Percentiles rank a stretch among this genome's conserved stretches.
phyloP scores from a whole-genome alignment of 2,329 filamentous ascomycete species.

The Corinectria fuckeliana region DNA sequence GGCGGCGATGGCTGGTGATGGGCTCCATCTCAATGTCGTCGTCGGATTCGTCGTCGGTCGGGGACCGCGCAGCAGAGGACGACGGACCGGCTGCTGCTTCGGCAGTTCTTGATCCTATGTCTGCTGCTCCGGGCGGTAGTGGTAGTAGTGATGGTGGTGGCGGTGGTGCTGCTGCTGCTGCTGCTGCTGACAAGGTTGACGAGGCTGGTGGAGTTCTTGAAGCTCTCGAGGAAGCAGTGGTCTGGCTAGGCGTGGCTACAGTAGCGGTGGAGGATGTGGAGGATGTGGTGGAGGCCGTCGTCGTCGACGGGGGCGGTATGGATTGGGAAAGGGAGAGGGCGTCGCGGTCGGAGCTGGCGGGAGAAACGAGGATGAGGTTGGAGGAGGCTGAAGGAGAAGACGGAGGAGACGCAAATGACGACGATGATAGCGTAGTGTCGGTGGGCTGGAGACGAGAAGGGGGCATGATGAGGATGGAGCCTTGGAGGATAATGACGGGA shows the following conservation, averaged over 20 bases:
- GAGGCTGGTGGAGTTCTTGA: constrained; percentile 9
- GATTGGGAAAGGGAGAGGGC: constrained; percentile 1
- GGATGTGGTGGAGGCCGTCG: background rate
- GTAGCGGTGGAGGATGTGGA: background rate
- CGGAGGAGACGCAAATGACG: constrained; percentile 16
- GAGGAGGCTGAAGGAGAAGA: constrained; percentile 18
- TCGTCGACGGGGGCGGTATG: background rate
- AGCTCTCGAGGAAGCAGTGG: constrained; percentile 5
- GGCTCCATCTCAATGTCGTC: constrained; percentile 64
- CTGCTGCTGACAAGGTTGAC: constrained; percentile 12
- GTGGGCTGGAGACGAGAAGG: constrained; percentile 21
- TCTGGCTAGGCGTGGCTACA: constrained; percentile 6
- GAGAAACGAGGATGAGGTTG: constrained; percentile 2
- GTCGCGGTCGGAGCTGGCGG: background rate
- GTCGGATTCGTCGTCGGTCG: constrained; percentile 26
- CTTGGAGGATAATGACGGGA: background rate
- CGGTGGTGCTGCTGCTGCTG: constrained; percentile 15
- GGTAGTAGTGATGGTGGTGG: background rate
- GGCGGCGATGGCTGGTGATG: constrained; percentile 60
- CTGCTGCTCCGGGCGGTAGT: background rate
- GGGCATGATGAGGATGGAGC: constrained; percentile 24
- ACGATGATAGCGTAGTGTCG: background rate
- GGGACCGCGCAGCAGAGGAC: constrained; percentile 21
- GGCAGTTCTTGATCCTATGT: constrained; percentile 14
- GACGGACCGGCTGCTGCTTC: constrained; percentile 28